Base-by-base conservation (phyloP, 768 basidiomycete genomes). In the Saitozyma podzolica region DNA sequence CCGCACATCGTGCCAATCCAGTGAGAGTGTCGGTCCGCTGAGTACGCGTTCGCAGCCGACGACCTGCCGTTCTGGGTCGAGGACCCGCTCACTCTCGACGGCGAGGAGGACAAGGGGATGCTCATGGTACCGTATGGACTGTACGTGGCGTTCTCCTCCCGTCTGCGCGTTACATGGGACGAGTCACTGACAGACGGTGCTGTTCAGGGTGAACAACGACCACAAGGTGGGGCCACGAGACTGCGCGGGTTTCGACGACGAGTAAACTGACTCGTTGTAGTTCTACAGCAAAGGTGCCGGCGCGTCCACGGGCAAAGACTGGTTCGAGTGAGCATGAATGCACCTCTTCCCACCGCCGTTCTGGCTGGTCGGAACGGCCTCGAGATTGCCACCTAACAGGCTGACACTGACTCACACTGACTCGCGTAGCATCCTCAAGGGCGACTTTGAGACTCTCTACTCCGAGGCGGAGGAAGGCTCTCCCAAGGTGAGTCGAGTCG, bases 401-500 rank as follows among this genome's bases (percentile, higher is more conserved):
- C n/a, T 29, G 29, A 29, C 29, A 29, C 29, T 29, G 29, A 29
- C 29, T 29, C 29, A 29, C 29, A 29, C 29, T 29, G 29, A 29
- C 29, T 2, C 29, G 29, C 29, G 29, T 29, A 29, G 29, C 29
- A 29, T 29, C 29, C 29, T 29, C 29, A 66, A 70, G 48, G 65
- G 51, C 16, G 65, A 66, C 29, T 71, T 71, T 42, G 69, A 71
- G 40, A 56, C 61, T 20, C 62, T 71, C 20, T 71, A 71, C 60
- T 61, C 68, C 19, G 74, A 75, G 59, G 74, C 69, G 2, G 61
- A 58, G 29, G 61, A 60, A 6, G 74, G 72, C 14, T 50, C 52
- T 3, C 65, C 69, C 17, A 72, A 69, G 52, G 71, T 73, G 67
- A 71, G 74, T 65, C 65, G 51, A 56, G 64, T 5, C 2, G 29